Evolutionary conservation across 2,329 filamentous ascomycete species (phyloP).

Genomic region (Aspergillus sp.): DNA sequence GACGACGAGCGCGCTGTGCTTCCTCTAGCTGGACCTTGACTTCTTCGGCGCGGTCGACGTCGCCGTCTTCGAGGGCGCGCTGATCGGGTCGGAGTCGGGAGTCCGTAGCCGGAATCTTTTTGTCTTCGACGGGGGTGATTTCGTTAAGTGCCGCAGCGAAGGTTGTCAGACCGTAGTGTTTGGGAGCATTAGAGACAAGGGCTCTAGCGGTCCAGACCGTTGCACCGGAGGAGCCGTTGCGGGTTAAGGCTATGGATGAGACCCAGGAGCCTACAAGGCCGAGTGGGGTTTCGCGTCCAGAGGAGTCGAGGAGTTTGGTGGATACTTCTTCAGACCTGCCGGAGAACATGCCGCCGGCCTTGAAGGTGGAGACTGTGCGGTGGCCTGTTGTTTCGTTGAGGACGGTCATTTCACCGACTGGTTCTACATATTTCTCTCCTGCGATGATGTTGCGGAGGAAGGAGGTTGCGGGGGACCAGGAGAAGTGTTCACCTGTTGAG

Average conservation of each 20-base stretch:
- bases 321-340: constrained; percentile 87
- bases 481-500: constrained; percentile 75
- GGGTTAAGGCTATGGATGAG: constrained; percentile 63
- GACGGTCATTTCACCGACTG: constrained; percentile 85
- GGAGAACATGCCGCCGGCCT: constrained; percentile 94
- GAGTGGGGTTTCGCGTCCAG: constrained; percentile 65
- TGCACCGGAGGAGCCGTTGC: constrained; percentile 60
- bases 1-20: constrained; percentile 72
- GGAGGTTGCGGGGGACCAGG: constrained; percentile 82
- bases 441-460: constrained; percentile 96
- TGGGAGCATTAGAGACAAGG: constrained; percentile 74
- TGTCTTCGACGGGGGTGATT: constrained; percentile 75
- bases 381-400: constrained; percentile 79
- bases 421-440: constrained; percentile 97
- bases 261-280: constrained; percentile 86
- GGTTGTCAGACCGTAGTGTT: constrained; percentile 81
- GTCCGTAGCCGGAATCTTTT: constrained; percentile 76
- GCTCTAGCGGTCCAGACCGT: constrained; percentile 77
- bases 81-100: constrained; percentile 84
- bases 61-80: constrained; percentile 75
- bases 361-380: constrained; percentile 86
- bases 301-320: constrained; percentile 68
- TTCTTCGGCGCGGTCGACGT: constrained; percentile 78
- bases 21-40: constrained; percentile 85
- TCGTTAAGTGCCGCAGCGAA: constrained; percentile 90